Conservation (phyloP, 78 protist genomes). For the Dictyostelium purpureum region DNA sequence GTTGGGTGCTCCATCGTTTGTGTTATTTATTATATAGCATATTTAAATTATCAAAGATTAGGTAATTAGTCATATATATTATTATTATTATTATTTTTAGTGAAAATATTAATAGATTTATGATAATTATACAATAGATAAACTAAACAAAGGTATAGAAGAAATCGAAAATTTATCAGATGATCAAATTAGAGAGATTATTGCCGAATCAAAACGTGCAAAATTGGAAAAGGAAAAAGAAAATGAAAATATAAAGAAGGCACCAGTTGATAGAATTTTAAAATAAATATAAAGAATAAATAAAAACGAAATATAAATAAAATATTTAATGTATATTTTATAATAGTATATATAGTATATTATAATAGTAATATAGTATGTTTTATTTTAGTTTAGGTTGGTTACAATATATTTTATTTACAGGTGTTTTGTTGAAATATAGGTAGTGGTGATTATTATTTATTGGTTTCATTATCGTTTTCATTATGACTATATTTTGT, state of each 20-base stretch:
- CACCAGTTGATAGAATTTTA: not conserved
- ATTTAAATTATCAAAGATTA: not conserved
- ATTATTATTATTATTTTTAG: not conserved
- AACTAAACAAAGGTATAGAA: not conserved
- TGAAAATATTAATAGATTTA: not conserved
- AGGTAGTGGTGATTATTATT: not conserved
- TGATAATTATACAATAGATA: not conserved
- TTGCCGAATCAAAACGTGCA: not conserved
- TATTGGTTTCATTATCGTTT: not conserved
- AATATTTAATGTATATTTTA: not conserved
- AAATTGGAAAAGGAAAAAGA: not conserved
- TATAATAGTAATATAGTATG: not conserved
- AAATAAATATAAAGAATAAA: conserved; percentile 13
- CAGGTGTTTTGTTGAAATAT: not conserved
- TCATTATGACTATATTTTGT: not conserved
- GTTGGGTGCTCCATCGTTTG: too few relatives aligned
- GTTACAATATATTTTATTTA: too few relatives aligned
- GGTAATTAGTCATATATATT: not conserved
- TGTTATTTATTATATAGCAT: not conserved
- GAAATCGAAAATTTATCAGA: conserved; percentile 3
- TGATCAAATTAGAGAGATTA: not conserved
- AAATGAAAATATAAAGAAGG: too few relatives aligned
- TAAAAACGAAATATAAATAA: not conserved
- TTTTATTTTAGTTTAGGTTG: not conserved
- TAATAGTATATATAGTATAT: too few relatives aligned